Conservation (phyloP, 2,329 filamentous ascomycete genomes). For the Aspergillus brasiliensis region DNA sequence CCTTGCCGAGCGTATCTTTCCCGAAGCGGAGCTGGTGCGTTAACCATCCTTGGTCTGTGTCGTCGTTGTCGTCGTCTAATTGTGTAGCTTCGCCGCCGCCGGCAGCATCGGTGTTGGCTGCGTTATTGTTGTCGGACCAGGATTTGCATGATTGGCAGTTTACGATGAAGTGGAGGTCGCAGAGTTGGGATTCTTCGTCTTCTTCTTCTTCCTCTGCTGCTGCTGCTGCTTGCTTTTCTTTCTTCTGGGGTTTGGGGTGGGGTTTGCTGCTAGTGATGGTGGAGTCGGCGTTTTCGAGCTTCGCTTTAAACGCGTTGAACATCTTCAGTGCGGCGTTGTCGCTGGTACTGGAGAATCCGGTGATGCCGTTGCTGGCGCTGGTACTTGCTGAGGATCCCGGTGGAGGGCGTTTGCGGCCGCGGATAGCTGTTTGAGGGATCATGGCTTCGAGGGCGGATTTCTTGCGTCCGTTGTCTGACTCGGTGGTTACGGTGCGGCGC, state of each 20-base stretch:
- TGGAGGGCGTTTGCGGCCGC: slow-evolving; percentile 48
- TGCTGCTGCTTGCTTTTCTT: no score
- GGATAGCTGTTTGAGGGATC: slow-evolving; percentile 51
- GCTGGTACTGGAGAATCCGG: slow-evolving; percentile 51
- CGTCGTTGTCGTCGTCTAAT: slow-evolving; percentile 43
- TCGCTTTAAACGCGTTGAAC: slow-evolving; percentile 77
- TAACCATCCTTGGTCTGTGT: slow-evolving; percentile 71
- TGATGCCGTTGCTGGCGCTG: slow-evolving; percentile 55
- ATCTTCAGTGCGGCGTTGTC: slow-evolving; percentile 69
- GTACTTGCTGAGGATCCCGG: slow-evolving; percentile 31
- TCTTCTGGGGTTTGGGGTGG: slow-evolving; percentile 9
- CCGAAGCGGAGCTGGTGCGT: slow-evolving; percentile 81
- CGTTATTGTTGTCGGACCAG: slow-evolving; percentile 65
- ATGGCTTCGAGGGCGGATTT: slow-evolving; percentile 52
- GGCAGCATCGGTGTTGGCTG: slow-evolving; percentile 31
- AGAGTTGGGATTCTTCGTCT: slow-evolving; percentile 74
- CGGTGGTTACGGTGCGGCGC: slow-evolving; percentile 43
- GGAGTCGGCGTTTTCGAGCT: slow-evolving; percentile 59
- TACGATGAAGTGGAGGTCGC: slow-evolving; percentile 93
- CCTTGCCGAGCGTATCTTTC: slow-evolving; percentile 86
- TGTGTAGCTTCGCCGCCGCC: slow-evolving; percentile 50
- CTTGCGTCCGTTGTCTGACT: slow-evolving; percentile 39
- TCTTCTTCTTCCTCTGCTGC: slow-evolving; percentile 57
- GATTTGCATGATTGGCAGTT: slow-evolving; percentile 89
- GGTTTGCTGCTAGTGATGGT: slow-evolving; percentile 15